These are phyloP conservation scores for Phytophthora citricola DNA, from an alignment of 352 stramenopile species.

Conservation along the genomic window DNA sequence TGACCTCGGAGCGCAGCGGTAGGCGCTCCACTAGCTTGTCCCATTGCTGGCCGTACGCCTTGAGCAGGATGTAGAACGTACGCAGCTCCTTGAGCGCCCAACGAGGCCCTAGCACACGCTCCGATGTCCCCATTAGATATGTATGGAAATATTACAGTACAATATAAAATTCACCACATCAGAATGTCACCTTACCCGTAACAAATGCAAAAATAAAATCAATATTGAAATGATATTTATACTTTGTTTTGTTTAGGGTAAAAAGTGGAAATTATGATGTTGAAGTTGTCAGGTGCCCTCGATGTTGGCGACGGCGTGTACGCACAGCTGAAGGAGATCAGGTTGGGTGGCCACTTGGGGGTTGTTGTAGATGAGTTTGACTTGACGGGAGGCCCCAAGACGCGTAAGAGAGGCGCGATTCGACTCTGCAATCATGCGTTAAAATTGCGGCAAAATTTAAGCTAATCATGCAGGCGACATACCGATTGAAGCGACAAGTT, in stretches of 20 bases:
- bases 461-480: neutral
- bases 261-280: no score
- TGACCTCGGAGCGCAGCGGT: slow-evolving; percentile 54
- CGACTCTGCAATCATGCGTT: slow-evolving; percentile 31
- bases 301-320: slow-evolving; percentile 59
- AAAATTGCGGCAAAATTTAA: neutral
- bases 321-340: slow-evolving; percentile 58
- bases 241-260: no score
- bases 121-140: slow-evolving; percentile 2
- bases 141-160: no score
- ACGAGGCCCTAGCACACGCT: slow-evolving; percentile 47
- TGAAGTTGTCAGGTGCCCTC: slow-evolving; percentile 50
- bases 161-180: no score
- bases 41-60: slow-evolving; percentile 58
- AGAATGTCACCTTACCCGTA: no score
- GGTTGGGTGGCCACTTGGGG: slow-evolving; percentile 34
- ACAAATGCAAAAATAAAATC: no score
- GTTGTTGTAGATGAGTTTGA: slow-evolving; percentile 72
- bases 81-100: slow-evolving; percentile 73
- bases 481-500: slow-evolving; percentile 59
- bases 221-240: no score
- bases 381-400: slow-evolving; percentile 54
- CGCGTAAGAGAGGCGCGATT: slow-evolving; percentile 65
- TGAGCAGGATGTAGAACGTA: slow-evolving; percentile 72
- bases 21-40: slow-evolving; percentile 58